Percentiles rank a stretch among this genome's conserved stretches.
Evolutionary conservation across 2,329 filamentous ascomycete genomes (phyloP).

Genomic region (Penicillium olsonii): DNA sequence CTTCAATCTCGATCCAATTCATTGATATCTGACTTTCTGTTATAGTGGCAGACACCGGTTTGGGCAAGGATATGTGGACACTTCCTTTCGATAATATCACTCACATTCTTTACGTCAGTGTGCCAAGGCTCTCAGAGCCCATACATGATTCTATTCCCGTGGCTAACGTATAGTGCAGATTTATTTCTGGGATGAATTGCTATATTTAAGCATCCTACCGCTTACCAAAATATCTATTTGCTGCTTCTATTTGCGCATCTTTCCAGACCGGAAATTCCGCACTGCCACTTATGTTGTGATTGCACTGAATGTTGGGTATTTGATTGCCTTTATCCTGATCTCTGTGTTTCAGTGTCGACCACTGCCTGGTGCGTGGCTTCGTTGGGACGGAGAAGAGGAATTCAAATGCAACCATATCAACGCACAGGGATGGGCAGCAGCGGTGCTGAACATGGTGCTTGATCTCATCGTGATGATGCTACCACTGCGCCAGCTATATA

Average conservation of each 20-base stretch:
- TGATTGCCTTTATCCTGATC: constrained; percentile 35
- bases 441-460: constrained; percentile 34
- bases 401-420: constrained; percentile 41
- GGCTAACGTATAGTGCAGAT: constrained; percentile 26
- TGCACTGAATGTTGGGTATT: constrained; percentile 31
- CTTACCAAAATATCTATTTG: constrained; percentile 37
- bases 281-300: constrained; percentile 32
- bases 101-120: constrained; percentile 38
- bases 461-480: constrained; percentile 33
- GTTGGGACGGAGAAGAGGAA: constrained; percentile 39
- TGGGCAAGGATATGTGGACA: constrained; percentile 50
- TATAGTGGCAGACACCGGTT: constrained; percentile 41
- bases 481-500: constrained; percentile 30
- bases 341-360: constrained; percentile 43
- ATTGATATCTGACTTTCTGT: constrained; percentile 3
- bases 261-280: constrained; percentile 41
- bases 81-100: constrained; percentile 47
- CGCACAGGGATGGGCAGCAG: constrained; percentile 39
- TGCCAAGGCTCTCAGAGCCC: constrained; percentile 20
- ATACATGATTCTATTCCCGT: constrained; percentile 17
- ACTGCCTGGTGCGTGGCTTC: constrained; percentile 42
- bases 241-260: constrained; percentile 45
- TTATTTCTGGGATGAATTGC: constrained; percentile 34
- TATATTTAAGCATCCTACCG: constrained; percentile 36
- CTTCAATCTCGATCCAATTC: too few relatives aligned